phyloP scores from a whole-genome alignment of 2,329 filamentous ascomycete species.

The Trichoderma pleuroti region DNA sequence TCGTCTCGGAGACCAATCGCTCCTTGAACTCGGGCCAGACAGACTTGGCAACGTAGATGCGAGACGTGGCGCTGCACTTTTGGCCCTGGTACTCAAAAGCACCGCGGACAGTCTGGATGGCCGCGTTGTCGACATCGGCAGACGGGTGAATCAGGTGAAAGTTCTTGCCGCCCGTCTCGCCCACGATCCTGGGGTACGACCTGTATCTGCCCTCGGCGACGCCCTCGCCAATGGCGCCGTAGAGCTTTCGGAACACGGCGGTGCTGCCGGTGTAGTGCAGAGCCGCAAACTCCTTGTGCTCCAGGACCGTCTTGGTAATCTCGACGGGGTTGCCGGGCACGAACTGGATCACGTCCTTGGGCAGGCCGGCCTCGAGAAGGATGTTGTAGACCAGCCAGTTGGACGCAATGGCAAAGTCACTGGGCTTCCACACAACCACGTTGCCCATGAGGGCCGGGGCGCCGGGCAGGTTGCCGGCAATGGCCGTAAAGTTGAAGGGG shows the following conservation, averaged over 20 bases:
- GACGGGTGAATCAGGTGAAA: constrained; percentile 79
- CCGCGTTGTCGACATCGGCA: constrained; percentile 75
- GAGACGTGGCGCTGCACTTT: constrained; percentile 84
- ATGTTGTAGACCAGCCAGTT: constrained; percentile 91
- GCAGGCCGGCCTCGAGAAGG: constrained; percentile 84
- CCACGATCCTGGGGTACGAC: constrained; percentile 83
- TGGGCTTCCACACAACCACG: constrained; percentile 97
- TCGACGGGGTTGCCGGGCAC: constrained; percentile 83
- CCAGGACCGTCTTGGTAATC: constrained; percentile 73
- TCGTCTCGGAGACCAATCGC: constrained; percentile 63
- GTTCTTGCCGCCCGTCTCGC: constrained; percentile 92
- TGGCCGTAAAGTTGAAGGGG: constrained; percentile 97
- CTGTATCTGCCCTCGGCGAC: constrained; percentile 78
- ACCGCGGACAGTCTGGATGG: constrained; percentile 76
- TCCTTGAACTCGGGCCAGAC: constrained; percentile 69
- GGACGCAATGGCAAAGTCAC: constrained; percentile 79
- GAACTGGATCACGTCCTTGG: constrained; percentile 87
- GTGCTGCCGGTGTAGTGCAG: constrained; percentile 95
- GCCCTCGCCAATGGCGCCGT: constrained; percentile 78
- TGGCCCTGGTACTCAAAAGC: constrained; percentile 91
- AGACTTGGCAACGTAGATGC: constrained; percentile 73
- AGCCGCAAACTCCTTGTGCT: constrained; percentile 78
- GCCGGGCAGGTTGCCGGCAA: constrained; percentile 80
- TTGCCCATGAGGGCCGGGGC: constrained; percentile 88
- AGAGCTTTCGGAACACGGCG: constrained; percentile 82